phyloP scores from a whole-genome alignment of 306 rosid species.

The Vigna trinervia region DNA sequence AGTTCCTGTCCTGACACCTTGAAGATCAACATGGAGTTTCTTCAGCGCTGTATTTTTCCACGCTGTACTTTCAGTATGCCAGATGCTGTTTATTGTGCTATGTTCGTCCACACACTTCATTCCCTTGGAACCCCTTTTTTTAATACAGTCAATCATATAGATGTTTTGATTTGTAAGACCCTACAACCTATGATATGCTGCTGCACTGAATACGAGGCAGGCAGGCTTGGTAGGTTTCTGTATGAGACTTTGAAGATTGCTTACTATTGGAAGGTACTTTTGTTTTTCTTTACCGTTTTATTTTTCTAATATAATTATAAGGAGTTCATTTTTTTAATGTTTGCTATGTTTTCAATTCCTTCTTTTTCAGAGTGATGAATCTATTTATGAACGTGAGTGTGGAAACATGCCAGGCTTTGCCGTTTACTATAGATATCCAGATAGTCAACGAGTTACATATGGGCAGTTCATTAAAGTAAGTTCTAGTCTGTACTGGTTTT shows the following conservation, averaged over 20 bases:
- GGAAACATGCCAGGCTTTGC: conserved; percentile 99
- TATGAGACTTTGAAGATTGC: conserved; percentile 95
- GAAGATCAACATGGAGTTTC: conserved; percentile 98
- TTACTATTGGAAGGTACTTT: conserved; percentile 92
- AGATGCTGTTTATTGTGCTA: conserved; percentile 98
- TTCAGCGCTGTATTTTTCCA: conserved; percentile 98
- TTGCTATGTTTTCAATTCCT: neutral
- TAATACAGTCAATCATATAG: conserved; percentile 98
- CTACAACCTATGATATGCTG: conserved; percentile 99
- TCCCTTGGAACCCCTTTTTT: conserved; percentile 99
- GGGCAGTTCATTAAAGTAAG: conserved; percentile 96
- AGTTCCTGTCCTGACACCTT: conserved; percentile 96
- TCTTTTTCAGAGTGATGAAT: conserved; percentile 84
- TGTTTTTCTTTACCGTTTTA: conserved; percentile 22
- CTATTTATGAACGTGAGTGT: conserved; percentile 95
- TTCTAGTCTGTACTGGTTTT: conserved; percentile 39
- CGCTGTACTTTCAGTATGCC: conserved; percentile 99
- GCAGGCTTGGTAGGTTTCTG: conserved; percentile 95
- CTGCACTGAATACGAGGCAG: conserved; percentile 96
- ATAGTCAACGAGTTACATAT: conserved; percentile 90
- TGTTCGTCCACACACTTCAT: conserved; percentile 97
- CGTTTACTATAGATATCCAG: conserved; percentile 92
- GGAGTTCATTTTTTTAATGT: neutral
- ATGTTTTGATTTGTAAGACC: conserved; percentile 92
- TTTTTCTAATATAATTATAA: conserved; percentile 18